Base-by-base conservation (phyloP, 164 flowering plant species). In the Vitis vinifera region DNA sequence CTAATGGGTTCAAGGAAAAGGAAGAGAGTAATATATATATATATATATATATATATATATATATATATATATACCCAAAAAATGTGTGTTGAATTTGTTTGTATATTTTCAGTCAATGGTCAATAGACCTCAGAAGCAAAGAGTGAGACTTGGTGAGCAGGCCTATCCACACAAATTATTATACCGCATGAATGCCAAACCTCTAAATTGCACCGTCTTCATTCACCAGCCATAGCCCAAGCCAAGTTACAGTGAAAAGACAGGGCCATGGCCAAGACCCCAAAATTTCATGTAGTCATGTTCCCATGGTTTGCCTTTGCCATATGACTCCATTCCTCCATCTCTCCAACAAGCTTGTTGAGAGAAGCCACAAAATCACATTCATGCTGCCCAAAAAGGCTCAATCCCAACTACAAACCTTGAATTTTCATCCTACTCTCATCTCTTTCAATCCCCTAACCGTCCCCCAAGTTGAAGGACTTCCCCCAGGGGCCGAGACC, bases 271-370 rank as follows among this genome's bases (percentile, higher is more conserved):
- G 9, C 55, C 13, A 52, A 63, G 13, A 59, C 30, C 67, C 31
- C 67, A 47, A 55, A 60, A 10, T 69, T 81, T 51, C 84, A 83
- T 63, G 60, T 81, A 9, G 75, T 76, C 17, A 86, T 88, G 87
- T 81, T 75, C 44, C 91, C 89, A 55, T 84, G 87, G 88, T 72
- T 85, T 55, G 87, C 91, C n/a, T 29, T 76, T 7, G 91, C 55
- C 91, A 87, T 75, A 68, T 85, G 56, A 82, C 80, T 0, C 87
- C 91, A 15, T 86, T 62, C 71, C 79, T 86, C 52, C 88, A 84
- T 16, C 76, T 88, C 12, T 29, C 86, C 47, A 86, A 82, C 81
- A 69, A 74, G 62, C 81, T 87, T 1, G 89, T 87, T 37, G 62
- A 73, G 30, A 75, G 73, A 27, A 84, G 87, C 67, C 84, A 79